Percentiles rank a stretch among this genome's conserved stretches.
Evolutionary conservation across 2,329 filamentous ascomycete genomes (phyloP).

Genomic region (Plectosphaerella cucumerina): DNA sequence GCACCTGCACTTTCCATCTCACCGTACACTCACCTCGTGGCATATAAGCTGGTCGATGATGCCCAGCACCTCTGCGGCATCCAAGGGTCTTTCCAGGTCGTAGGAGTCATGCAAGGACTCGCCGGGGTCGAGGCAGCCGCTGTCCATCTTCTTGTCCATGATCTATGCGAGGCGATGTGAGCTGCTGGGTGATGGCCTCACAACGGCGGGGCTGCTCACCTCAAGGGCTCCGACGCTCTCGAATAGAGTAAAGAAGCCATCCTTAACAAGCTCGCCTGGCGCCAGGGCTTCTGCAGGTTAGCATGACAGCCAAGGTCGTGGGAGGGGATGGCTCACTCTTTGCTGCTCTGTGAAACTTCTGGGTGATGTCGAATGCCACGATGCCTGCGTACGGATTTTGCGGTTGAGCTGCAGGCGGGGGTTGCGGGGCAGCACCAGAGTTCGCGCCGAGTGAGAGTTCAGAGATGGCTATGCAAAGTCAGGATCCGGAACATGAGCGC

Average conservation of each 20-base stretch:
- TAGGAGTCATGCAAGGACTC: constrained; percentile 83
- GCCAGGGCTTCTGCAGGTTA: constrained; percentile 55
- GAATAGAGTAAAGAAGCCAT: constrained; percentile 90
- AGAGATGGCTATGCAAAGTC: constrained; percentile 20
- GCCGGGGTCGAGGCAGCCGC: constrained; percentile 72
- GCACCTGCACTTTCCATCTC: background rate
- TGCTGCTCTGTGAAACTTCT: constrained; percentile 48
- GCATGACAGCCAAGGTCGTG: background rate
- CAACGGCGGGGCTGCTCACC: constrained; percentile 32
- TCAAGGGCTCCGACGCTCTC: constrained; percentile 88
- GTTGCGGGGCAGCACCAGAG: constrained; percentile 15
- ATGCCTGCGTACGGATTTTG: constrained; percentile 43
- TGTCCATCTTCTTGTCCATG: constrained; percentile 99
- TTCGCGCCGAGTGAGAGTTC: constrained; percentile 32
- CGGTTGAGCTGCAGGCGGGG: constrained; percentile 21
- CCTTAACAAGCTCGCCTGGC: constrained; percentile 83
- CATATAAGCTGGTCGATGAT: constrained; percentile 92
- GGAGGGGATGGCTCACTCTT: constrained; percentile 36
- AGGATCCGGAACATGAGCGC: background rate
- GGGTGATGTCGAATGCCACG: constrained; percentile 54
- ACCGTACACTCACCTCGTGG: constrained; percentile 61
- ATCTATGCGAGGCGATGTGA: constrained; percentile 56
- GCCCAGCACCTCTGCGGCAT: constrained; percentile 78
- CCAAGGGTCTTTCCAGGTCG: constrained; percentile 63
- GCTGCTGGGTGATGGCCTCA: background rate